A percentile compares a stretch with the other conserved stretches of the same genome.
Evolutionary conservation across 768 basidiomycete species (phyloP).

Genomic region (Tylopilus subfusipes): DNA sequence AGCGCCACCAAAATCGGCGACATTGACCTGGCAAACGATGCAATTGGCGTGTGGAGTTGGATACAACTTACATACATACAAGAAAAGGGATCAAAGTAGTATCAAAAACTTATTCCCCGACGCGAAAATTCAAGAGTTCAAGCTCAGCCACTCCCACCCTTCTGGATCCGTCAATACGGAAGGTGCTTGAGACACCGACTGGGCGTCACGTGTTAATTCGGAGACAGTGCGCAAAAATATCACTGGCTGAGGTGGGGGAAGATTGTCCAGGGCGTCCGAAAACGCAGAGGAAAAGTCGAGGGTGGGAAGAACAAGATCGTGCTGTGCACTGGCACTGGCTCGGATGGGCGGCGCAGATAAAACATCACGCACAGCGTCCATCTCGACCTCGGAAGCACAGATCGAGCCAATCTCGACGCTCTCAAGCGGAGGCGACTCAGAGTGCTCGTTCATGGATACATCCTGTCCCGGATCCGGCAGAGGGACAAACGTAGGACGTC

Average conservation of each 20-base stretch:
- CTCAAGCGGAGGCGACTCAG: not conserved
- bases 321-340: constrained; percentile 48
- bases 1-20: not conserved
- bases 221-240: constrained; percentile 24
- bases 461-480: constrained; percentile 1
- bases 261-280: constrained; percentile 1
- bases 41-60: not conserved
- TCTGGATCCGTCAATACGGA: not conserved
- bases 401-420: constrained; percentile 7
- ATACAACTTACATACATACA: not conserved
- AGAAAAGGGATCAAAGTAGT: not conserved
- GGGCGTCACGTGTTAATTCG: constrained; percentile 16
- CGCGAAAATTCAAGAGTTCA: constrained; percentile 7
- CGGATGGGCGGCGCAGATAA: constrained; percentile 13
- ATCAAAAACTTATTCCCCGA: not conserved
- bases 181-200: not conserved
- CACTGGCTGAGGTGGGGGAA: constrained; percentile 11
- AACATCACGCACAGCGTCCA: constrained; percentile 2
- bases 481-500: constrained; percentile 1
- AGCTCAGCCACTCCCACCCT: constrained; percentile 16
- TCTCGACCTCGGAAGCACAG: constrained; percentile 5
- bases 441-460: not conserved
- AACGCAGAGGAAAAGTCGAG: constrained; percentile 66
- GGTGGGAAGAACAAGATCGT: constrained; percentile 73
- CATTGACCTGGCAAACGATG: not conserved